Percentiles rank a stretch among this genome's conserved stretches.
phyloP scores from a whole-genome alignment of 805 yeast species.

The Millerozyma miso region DNA sequence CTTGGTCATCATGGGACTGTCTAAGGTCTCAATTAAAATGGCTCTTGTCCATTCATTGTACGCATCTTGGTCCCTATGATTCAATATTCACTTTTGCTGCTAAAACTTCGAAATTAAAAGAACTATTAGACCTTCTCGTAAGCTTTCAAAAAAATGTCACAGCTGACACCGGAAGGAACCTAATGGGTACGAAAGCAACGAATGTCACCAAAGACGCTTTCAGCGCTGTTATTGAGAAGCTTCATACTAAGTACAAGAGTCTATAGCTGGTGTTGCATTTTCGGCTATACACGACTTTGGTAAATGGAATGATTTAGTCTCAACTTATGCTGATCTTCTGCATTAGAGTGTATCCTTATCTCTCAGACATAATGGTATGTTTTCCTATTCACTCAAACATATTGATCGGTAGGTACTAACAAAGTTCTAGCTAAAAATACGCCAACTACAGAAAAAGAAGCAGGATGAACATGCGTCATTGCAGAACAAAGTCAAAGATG shows the following conservation, averaged over 20 bases:
- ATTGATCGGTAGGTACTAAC: constrained; percentile 2
- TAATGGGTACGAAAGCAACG: not conserved
- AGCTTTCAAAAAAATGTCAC: no score
- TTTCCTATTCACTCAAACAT: not conserved
- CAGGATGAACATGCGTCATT: constrained; percentile 39
- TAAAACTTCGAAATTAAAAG: not conserved
- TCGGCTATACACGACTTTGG: not conserved
- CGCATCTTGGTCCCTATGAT: not conserved
- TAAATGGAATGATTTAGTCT: not conserved
- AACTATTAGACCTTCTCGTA: not conserved
- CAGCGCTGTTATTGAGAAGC: not conserved
- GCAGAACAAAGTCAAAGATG: not conserved
- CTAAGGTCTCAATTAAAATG: not conserved
- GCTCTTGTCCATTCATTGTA: not conserved
- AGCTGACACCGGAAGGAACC: not conserved
- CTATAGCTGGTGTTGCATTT: not conserved
- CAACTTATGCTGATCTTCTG: not conserved
- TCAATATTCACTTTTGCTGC: not conserved
- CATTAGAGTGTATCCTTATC: no score
- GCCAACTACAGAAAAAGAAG: constrained; percentile 55
- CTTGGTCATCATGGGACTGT: not conserved
- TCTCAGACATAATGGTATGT: constrained; percentile 5
- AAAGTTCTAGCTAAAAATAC: constrained; percentile 45
- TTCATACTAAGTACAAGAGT: not conserved
- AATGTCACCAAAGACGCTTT: not conserved